A percentile compares a stretch with the other conserved stretches of the same genome.
Evolutionary conservation across 2,329 filamentous ascomycete genomes (phyloP).

Genomic region (Pleurostoma richardsiae): DNA sequence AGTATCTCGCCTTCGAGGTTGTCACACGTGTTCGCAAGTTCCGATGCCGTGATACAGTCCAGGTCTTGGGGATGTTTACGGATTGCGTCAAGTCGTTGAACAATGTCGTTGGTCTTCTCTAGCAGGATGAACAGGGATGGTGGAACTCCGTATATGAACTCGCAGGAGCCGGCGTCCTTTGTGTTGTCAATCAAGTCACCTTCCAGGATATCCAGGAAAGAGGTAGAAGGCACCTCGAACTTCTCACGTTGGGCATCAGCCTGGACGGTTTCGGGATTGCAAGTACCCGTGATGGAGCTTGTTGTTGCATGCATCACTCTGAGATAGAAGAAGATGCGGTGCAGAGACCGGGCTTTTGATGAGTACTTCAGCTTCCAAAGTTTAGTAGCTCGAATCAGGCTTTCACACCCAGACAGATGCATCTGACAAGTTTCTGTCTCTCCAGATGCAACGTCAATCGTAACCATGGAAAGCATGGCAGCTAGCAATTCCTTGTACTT

Average conservation of each 20-base stretch:
- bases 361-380: constrained; percentile 9
- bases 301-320: constrained; percentile 17
- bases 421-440: constrained; percentile 15
- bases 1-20: constrained; percentile 6
- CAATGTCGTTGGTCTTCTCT: constrained; percentile 2
- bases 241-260: background rate
- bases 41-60: background rate
- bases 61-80: background rate
- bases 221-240: background rate
- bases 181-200: background rate
- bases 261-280: background rate
- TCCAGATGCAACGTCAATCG: constrained; percentile 18
- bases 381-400: constrained; percentile 12
- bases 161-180: constrained; percentile 3
- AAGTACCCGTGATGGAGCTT: constrained; percentile 2
- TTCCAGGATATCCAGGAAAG: background rate
- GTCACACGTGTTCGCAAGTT: constrained; percentile 2
- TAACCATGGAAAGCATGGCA: constrained; percentile 20
- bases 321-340: constrained; percentile 18
- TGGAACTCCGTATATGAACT: constrained; percentile 13
- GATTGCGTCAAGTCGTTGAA: background rate
- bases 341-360: constrained; percentile 7
- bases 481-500: constrained; percentile 21
- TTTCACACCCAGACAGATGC: constrained; percentile 14
- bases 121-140: constrained; percentile 8